Percentiles rank a stretch among this genome's conserved stretches.
These are phyloP conservation scores for Leishmania tropica DNA, from an alignment of 208 protist species.

Conservation along the genomic window DNA sequence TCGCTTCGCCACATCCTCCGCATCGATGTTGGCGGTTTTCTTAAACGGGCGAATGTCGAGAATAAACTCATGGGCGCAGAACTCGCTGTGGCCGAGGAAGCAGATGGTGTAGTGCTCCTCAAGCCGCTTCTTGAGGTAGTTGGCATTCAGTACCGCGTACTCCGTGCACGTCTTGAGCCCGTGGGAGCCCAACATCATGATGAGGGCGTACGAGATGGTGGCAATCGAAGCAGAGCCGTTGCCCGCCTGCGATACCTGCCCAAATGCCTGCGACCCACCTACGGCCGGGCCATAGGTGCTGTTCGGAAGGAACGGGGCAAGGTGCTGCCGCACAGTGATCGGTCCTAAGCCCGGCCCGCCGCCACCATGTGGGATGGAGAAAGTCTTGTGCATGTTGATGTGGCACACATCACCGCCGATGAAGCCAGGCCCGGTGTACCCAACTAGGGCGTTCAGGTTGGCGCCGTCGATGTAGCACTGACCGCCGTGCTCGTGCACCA, in stretches of 20 bases:
- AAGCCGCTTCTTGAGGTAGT: constrained; percentile 97
- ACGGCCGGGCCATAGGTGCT: constrained; percentile 66
- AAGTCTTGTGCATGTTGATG: constrained; percentile 99
- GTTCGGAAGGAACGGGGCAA: constrained; percentile 93
- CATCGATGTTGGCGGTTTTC: constrained; percentile 92
- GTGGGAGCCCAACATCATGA: constrained; percentile 94
- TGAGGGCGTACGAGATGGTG: constrained; percentile 96
- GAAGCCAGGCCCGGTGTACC: constrained; percentile 94
- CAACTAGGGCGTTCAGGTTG: constrained; percentile 98
- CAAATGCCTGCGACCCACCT: constrained; percentile 78
- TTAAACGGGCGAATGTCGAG: constrained; percentile 95
- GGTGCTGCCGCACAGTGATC: constrained; percentile 94
- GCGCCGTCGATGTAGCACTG: constrained; percentile 99
- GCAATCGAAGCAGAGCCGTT: constrained; percentile 95
- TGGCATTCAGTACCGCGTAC: constrained; percentile 98
- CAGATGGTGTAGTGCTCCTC: constrained; percentile 95
- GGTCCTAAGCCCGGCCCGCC: constrained; percentile 98
- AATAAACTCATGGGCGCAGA: constrained; percentile 98
- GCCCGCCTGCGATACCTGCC: constrained; percentile 93
- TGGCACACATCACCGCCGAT: constrained; percentile 98
- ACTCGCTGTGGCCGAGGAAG: constrained; percentile 84
- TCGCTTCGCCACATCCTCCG: constrained; percentile 98
- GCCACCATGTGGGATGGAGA: constrained; percentile 96
- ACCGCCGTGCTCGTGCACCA: constrained; percentile 93
- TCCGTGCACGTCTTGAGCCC: constrained; percentile 93